phyloP scores from a whole-genome alignment of 1,139 yeast species.

The Arxiozyma heterogenica region DNA sequence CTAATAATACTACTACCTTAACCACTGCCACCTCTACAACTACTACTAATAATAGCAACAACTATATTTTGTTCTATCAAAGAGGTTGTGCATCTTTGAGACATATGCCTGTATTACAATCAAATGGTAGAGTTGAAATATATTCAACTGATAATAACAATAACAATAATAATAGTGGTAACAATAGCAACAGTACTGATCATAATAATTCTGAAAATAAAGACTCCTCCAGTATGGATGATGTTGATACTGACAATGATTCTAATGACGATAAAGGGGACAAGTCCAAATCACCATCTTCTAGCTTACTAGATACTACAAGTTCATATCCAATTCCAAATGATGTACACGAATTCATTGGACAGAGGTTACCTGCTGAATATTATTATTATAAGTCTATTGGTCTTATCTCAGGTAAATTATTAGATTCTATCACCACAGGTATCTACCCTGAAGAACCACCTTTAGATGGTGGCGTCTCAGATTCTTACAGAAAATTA shows the following conservation, averaged over 20 bases:
- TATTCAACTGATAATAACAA: slow-evolving; percentile 28
- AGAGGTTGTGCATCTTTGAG: slow-evolving; percentile 45
- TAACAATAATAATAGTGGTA: background rate
- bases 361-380: slow-evolving; percentile 83
- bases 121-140: slow-evolving; percentile 61
- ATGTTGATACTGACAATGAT: background rate
- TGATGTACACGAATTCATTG: slow-evolving; percentile 74
- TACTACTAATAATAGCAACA: background rate
- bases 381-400: slow-evolving; percentile 70
- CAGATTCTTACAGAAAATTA: slow-evolving; percentile 49
- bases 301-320: background rate
- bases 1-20: background rate
- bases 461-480: slow-evolving; percentile 59
- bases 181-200: background rate
- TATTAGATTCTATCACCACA: slow-evolving; percentile 59
- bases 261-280: background rate
- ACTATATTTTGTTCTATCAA: slow-evolving; percentile 36
- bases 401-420: slow-evolving; percentile 60
- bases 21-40: background rate
- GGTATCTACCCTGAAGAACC: slow-evolving; percentile 58
- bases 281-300: background rate
- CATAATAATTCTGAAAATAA: background rate
- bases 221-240: background rate
- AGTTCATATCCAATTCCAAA: slow-evolving; percentile 40
- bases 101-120: slow-evolving; percentile 62